These are phyloP conservation scores for Sarocladium strictum DNA, from an alignment of 2,329 filamentous ascomycete species.

Conservation along the genomic window DNA sequence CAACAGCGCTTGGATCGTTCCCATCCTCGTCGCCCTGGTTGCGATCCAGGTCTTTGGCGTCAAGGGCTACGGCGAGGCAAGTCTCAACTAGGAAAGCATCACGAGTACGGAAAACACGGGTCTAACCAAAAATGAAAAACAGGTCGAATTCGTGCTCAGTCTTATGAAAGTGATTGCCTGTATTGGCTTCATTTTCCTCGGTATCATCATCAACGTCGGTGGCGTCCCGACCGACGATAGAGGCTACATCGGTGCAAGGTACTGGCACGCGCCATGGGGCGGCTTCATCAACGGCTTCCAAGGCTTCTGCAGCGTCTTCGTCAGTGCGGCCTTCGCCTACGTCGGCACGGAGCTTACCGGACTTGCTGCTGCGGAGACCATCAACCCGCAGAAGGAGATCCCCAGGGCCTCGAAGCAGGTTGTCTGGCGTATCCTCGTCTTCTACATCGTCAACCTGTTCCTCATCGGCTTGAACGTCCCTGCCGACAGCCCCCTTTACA, in stretches of 20 bases:
- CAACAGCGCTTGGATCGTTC: slow-evolving; percentile 68
- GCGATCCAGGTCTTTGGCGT: slow-evolving; percentile 20
- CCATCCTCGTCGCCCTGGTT: slow-evolving; percentile 54
- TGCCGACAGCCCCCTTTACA: slow-evolving; percentile 34
- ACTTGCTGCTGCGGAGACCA: slow-evolving; percentile 60
- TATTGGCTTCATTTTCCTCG: slow-evolving; percentile 52
- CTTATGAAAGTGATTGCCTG: slow-evolving; percentile 48
- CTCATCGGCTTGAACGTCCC: slow-evolving; percentile 36
- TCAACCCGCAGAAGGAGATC: slow-evolving; percentile 60
- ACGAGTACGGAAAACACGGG: not conserved
- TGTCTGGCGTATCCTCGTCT: slow-evolving; percentile 41
- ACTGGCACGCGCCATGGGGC: slow-evolving; percentile 32
- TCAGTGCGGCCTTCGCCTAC: slow-evolving; percentile 62
- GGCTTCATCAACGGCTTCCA: slow-evolving; percentile 63
- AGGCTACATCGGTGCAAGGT: slow-evolving; percentile 31
- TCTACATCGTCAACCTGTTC: slow-evolving; percentile 39
- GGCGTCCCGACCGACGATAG: slow-evolving; percentile 42
- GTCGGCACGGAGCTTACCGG: slow-evolving; percentile 63
- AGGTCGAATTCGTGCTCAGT: slow-evolving; percentile 48
- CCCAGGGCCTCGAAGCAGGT: slow-evolving; percentile 73
- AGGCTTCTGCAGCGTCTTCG: slow-evolving; percentile 61
- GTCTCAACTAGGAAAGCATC: slow-evolving; percentile 9
- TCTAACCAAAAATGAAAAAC: not conserved
- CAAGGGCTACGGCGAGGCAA: slow-evolving; percentile 12
- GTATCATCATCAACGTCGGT: slow-evolving; percentile 47